These are phyloP conservation scores for Solanum gracilifrons DNA, from an alignment of 257 asterid species.

Conservation along the genomic window DNA sequence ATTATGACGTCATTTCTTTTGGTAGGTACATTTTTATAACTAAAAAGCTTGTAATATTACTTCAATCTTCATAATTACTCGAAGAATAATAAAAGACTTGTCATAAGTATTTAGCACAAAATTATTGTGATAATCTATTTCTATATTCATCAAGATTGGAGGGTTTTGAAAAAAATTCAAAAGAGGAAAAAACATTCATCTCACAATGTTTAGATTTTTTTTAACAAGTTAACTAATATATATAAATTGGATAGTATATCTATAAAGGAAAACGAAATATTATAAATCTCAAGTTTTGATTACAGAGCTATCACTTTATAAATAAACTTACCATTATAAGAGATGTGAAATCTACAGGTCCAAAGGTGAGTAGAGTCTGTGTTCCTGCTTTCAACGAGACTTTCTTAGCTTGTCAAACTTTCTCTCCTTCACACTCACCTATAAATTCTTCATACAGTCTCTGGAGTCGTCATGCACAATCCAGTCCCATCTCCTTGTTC, in stretches of 20 bases:
- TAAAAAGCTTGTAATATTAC: not conserved
- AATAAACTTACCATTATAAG: not conserved
- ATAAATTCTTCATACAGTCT: not conserved
- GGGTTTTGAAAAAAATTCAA: not conserved
- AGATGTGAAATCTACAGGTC: not conserved
- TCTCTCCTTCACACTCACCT: too few species aligned
- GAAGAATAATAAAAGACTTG: not conserved
- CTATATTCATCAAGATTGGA: not conserved
- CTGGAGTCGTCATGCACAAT: not conserved
- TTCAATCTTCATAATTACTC: not conserved
- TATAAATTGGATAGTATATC: not conserved
- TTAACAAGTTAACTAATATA: not conserved
- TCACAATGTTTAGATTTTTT: too few species aligned
- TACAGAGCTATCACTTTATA: not conserved
- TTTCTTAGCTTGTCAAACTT: too few species aligned
- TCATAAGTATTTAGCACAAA: not conserved
- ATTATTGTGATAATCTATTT: not conserved
- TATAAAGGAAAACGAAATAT: not conserved
- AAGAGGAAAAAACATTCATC: not conserved
- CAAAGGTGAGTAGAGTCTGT: not conserved
- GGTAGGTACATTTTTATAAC: not conserved
- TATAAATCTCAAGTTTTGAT: not conserved
- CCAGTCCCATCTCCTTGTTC: not conserved
- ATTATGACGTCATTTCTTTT: not conserved
- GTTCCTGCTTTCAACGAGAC: too few species aligned